phyloP scores from a whole-genome alignment of 495 filamentous ascomycete species.

The Tuber indicum region DNA sequence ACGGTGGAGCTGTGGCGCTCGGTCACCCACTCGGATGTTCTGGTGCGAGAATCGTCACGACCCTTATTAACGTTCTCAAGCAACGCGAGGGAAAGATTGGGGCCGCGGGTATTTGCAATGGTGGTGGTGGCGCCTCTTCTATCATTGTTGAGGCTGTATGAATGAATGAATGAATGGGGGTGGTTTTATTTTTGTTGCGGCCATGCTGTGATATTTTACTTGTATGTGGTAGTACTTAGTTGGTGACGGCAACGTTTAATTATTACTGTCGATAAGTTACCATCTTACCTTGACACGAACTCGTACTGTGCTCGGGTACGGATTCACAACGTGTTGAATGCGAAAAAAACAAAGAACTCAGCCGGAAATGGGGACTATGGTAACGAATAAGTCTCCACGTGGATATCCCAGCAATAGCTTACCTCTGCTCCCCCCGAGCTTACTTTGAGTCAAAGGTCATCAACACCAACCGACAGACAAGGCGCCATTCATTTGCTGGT shows the following conservation, averaged over 20 bases:
- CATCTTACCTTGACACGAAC: neutral
- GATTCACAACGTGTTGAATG: neutral
- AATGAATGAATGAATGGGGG: neutral
- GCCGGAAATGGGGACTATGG: neutral
- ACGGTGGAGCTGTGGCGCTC: conserved; percentile 90
- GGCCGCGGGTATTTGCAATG: conserved; percentile 93
- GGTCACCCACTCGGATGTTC: conserved; percentile 92
- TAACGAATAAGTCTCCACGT: neutral
- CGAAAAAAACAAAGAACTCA: neutral
- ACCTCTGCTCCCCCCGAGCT: neutral
- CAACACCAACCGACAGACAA: neutral
- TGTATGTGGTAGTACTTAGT: neutral
- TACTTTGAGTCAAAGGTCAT: neutral
- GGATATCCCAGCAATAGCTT: neutral
- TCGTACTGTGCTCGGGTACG: neutral
- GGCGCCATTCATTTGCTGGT: neutral
- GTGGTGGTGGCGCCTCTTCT: conserved; percentile 87
- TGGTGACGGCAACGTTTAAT: neutral
- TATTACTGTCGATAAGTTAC: neutral
- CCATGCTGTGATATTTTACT: neutral
- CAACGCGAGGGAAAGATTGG: conserved; percentile 91
- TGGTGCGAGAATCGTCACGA: conserved; percentile 88
- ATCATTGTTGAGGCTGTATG: conserved; percentile 64
- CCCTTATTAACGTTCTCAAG: conserved; percentile 77
- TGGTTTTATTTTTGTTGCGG: neutral